These are phyloP conservation scores for Sphagnurus paluster DNA, from an alignment of 1,284 basidiomycete species.

Conservation along the genomic window DNA sequence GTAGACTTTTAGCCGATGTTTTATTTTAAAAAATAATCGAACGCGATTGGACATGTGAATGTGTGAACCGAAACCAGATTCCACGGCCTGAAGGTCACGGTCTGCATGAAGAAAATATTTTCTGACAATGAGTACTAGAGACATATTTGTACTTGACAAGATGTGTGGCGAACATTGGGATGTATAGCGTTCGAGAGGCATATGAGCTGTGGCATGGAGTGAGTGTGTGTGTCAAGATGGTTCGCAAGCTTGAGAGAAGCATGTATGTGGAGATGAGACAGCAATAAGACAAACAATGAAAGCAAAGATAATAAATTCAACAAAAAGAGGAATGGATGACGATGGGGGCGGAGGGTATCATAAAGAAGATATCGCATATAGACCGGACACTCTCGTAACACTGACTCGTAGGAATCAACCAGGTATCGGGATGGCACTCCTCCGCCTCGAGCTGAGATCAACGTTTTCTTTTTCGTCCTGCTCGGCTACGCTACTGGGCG, in stretches of 20 bases:
- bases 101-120: no score
- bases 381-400: no score
- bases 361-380: constrained; percentile 3
- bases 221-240: not conserved
- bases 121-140: no score
- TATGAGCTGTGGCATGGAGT: no score
- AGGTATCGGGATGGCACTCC: constrained; percentile 24
- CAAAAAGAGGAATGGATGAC: constrained; percentile 16
- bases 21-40: no score
- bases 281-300: constrained; percentile 23
- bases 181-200: no score
- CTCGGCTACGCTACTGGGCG: constrained; percentile 34
- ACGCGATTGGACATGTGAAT: no score
- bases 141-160: no score
- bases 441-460: constrained; percentile 25
- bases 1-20: no score
- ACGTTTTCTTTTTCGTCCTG: constrained; percentile 52
- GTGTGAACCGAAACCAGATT: no score
- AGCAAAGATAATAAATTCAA: constrained; percentile 25
- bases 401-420: constrained; percentile 7
- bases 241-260: constrained; percentile 3
- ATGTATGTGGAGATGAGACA: constrained; percentile 14
- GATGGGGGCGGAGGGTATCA: not conserved
- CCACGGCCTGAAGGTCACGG: no score
- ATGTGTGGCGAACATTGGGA: no score